Percentiles rank a stretch among this genome's conserved stretches.
Conservation (phyloP, 2,329 filamentous ascomycete species). For the Aspergillus chevalieri region DNA sequence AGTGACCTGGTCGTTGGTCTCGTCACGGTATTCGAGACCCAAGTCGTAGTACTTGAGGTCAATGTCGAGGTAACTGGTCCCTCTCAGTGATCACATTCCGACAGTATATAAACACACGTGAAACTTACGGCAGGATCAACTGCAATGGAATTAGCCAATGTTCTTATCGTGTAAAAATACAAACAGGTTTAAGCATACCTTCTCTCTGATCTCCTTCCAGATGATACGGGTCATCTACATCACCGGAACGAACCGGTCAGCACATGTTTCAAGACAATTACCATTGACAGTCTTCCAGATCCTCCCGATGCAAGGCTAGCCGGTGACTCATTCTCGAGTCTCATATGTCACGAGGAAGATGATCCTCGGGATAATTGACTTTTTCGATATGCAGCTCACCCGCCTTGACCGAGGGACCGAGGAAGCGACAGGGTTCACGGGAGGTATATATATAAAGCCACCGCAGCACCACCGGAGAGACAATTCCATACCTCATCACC, state of each 20-base stretch:
- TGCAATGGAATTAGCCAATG: slow-evolving; percentile 18
- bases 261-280: slow-evolving; percentile 5
- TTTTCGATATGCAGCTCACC: slow-evolving; percentile 17
- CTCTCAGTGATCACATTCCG: slow-evolving; percentile 13
- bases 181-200: slow-evolving; percentile 41
- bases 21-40: slow-evolving; percentile 86
- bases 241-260: slow-evolving; percentile 12
- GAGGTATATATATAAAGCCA: neutral
- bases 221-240: slow-evolving; percentile 92
- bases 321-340: no score
- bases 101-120: slow-evolving; percentile 1
- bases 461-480: slow-evolving; percentile 4
- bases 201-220: slow-evolving; percentile 99
- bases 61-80: slow-evolving; percentile 71
- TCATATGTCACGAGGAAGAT: slow-evolving; percentile 1
- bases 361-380: slow-evolving; percentile 19
- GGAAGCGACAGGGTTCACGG: neutral
- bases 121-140: slow-evolving; percentile 73
- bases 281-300: no score
- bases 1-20: slow-evolving; percentile 95
- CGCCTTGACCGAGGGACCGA: neutral
- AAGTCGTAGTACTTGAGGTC: slow-evolving; percentile 98
- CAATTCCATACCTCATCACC: slow-evolving; percentile 55
- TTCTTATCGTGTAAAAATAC: no score
- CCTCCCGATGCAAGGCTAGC: no score